These are phyloP conservation scores for Nephelium lappaceum DNA, from an alignment of 345 rosid genomes.

Conservation along the genomic window DNA sequence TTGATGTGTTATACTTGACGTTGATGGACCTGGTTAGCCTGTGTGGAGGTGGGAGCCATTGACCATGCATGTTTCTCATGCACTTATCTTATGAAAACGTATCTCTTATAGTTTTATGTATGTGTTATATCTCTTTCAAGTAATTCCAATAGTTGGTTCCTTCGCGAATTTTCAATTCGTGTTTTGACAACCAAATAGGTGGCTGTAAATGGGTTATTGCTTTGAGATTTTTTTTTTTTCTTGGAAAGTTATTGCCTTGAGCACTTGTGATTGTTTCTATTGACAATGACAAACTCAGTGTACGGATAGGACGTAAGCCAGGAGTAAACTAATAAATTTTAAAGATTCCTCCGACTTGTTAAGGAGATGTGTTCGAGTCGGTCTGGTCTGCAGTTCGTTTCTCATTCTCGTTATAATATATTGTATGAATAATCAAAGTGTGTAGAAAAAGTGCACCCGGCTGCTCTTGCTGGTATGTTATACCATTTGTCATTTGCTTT, in stretches of 20 bases:
- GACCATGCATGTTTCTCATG: slow-evolving; percentile 3
- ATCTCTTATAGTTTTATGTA: neutral
- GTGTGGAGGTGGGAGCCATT: slow-evolving; percentile 49
- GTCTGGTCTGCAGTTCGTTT: no score
- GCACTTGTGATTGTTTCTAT: neutral
- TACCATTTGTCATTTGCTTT: neutral
- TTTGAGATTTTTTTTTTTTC: no score
- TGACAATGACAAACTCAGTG: neutral
- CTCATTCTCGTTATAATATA: no score
- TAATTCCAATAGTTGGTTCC: neutral
- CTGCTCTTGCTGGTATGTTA: neutral
- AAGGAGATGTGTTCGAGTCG: no score
- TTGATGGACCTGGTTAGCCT: slow-evolving; percentile 82
- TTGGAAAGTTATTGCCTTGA: neutral
- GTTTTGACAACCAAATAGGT: neutral
- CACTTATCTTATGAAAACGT: neutral
- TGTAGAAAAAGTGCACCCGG: no score
- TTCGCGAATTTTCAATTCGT: neutral
- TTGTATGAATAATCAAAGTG: no score
- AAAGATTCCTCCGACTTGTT: neutral
- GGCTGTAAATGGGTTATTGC: neutral
- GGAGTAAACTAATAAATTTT: neutral
- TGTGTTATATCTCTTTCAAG: neutral
- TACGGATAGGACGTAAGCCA: neutral
- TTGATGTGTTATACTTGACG: slow-evolving; percentile 65